Evolutionary conservation across 441 rosid genomes (phyloP).

Genomic region (Corymbia calophylla): DNA sequence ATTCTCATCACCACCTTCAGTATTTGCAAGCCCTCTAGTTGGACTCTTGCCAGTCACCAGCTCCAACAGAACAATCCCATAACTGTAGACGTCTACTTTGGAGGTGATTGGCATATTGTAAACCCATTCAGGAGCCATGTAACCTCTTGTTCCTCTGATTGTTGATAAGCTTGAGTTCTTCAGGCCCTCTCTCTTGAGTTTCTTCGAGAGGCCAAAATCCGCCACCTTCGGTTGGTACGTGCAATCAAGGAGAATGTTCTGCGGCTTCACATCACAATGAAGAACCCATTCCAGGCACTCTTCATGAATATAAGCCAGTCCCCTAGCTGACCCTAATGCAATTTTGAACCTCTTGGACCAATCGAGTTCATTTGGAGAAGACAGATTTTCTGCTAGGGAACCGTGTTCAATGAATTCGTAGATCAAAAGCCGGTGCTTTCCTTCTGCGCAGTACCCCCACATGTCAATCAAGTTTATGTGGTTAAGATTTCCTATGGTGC

Average conservation of each 20-base stretch:
- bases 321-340: background rate
- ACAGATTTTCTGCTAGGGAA: background rate
- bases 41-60: background rate
- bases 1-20: background rate
- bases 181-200: background rate
- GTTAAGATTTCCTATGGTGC: background rate
- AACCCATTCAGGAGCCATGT: background rate
- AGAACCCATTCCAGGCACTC: background rate
- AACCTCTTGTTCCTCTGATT: background rate
- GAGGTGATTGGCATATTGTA: background rate
- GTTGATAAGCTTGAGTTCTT: background rate
- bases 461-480: background rate
- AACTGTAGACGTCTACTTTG: background rate
- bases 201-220: background rate
- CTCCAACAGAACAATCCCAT: background rate
- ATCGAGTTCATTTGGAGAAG: background rate
- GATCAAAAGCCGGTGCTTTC: background rate
- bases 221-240: background rate
- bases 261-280: background rate
- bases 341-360: background rate
- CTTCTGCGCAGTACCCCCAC: background rate
- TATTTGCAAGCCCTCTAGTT: background rate
- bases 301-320: background rate
- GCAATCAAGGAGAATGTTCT: background rate
- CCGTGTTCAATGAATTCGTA: background rate